A percentile compares a stretch with the other conserved stretches of the same genome.
Evolutionary conservation across 2,329 filamentous ascomycete species (phyloP).

Genomic region (Talaromyces marneffei): DNA sequence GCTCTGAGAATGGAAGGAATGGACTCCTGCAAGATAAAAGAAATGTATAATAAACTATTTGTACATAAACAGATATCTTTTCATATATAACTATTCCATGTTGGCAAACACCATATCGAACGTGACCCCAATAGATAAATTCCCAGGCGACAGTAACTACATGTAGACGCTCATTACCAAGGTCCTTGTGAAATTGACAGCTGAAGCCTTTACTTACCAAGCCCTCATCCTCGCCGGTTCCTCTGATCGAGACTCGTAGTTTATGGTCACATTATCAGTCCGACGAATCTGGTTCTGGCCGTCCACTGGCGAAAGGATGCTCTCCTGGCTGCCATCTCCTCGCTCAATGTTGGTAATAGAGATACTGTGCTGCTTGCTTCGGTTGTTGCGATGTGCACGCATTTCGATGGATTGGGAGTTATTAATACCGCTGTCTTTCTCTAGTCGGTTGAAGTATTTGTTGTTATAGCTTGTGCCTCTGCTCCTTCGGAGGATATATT

Average conservation of each 20-base stretch:
- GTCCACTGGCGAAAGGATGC: constrained; percentile 14
- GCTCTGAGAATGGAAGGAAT: not conserved
- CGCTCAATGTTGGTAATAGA: constrained; percentile 9
- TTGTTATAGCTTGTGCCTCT: constrained; percentile 9
- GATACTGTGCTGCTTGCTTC: constrained; percentile 8
- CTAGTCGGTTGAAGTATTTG: constrained; percentile 12
- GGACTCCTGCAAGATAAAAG: not conserved
- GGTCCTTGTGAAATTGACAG: not conserved
- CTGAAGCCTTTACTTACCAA: not conserved
- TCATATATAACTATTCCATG: not conserved
- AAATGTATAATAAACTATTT: not conserved
- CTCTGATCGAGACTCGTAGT: constrained; percentile 17
- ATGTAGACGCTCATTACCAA: too few species aligned
- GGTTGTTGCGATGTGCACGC: not conserved
- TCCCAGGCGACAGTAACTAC: not conserved
- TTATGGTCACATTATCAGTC: constrained; percentile 20
- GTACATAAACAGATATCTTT: not conserved
- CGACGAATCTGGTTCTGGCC: constrained; percentile 16
- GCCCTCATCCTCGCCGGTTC: not conserved
- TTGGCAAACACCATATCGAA: not conserved
- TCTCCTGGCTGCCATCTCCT: constrained; percentile 17
- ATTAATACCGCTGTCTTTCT: constrained; percentile 8
- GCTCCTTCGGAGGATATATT: constrained; percentile 15
- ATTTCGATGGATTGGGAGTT: constrained; percentile 11
- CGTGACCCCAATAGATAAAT: not conserved